Percentiles rank a stretch among this genome's conserved stretches.
Conservation (phyloP, 257 asterid species). For the Voacanga thouarsii region DNA sequence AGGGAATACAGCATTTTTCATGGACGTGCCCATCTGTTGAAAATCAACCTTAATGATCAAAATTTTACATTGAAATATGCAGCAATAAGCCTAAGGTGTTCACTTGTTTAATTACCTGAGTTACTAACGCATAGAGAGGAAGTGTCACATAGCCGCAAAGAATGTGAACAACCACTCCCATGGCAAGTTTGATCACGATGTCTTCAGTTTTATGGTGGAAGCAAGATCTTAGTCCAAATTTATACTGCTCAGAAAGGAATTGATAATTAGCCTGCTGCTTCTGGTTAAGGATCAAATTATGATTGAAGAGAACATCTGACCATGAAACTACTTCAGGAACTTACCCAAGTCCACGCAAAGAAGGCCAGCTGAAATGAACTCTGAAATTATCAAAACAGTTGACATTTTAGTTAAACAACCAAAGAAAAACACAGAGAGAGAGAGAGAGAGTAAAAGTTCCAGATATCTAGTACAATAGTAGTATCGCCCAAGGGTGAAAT, state of each 20-base stretch:
- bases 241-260: slow-evolving; percentile 36
- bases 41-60: not conserved
- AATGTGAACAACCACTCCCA: slow-evolving; percentile 57
- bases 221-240: slow-evolving; percentile 59
- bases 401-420: not conserved
- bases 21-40: slow-evolving; percentile 64
- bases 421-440: not conserved
- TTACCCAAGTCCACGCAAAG: slow-evolving; percentile 75
- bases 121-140: slow-evolving; percentile 65
- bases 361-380: slow-evolving; percentile 78
- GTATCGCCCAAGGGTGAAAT: not conserved
- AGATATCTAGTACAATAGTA: not conserved
- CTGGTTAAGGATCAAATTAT: not conserved
- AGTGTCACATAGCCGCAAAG: slow-evolving; percentile 76
- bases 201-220: slow-evolving; percentile 59
- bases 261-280: not conserved
- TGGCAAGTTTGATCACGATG: slow-evolving; percentile 44
- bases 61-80: not conserved
- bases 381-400: slow-evolving; percentile 29
- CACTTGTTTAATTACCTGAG: slow-evolving; percentile 38
- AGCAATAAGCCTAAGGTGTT: not conserved
- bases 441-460: not conserved
- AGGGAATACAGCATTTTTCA: slow-evolving; percentile 49
- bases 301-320: not conserved
- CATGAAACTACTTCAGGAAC: slow-evolving; percentile 14